Base-by-base conservation (phyloP, 169 alveolate genomes). In the Eimeria zaria region DNA sequence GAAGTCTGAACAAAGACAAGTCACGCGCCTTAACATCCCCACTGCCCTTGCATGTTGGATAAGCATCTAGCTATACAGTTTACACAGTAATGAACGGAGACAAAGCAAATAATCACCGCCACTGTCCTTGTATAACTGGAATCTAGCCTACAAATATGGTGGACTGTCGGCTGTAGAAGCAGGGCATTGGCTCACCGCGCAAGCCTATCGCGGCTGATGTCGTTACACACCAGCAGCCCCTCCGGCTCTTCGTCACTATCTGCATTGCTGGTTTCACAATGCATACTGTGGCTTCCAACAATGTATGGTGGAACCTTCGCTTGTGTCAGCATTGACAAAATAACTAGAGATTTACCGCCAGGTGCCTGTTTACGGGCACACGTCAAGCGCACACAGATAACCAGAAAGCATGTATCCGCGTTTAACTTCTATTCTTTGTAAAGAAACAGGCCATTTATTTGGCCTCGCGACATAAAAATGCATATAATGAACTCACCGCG, bases 191-290 rank as follows among this genome's bases (percentile, higher is more conserved):
- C 87, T 11, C 41, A 90, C 95, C 95, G 73, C 27, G 85, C 89
- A 44, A 90, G 71, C 20, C 95, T 33, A 36, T 76, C 89, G n/a
- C 95, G 95, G 62, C 95, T 90, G 36, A 73, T 74, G 62, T 90
- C 95, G 80, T 90, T 90, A 81, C 95, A 90, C 27, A 90, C 95
- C 78, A 90, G 44, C 60, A 90, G 78, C 33, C 95, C 95, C n/a
- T 53, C 95, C 8, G 60, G 16, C 27, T 73, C 76, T 30, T 73
- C 73, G 18, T 85, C 93, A 24, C 22, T 58, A 24, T 85, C 93
- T 14, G 12, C 51, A 33, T 41, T 22, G 36, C 27, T 11, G 67
- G 30, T 27, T 24, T 48, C 71, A 30, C 53, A 27, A n/a, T 24
- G 80, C 80, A 58, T 24, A 67, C 95, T 53, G 22, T 30, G 74